Conservation (phyloP, 345 rosid species). For the Brassica rapa region DNA sequence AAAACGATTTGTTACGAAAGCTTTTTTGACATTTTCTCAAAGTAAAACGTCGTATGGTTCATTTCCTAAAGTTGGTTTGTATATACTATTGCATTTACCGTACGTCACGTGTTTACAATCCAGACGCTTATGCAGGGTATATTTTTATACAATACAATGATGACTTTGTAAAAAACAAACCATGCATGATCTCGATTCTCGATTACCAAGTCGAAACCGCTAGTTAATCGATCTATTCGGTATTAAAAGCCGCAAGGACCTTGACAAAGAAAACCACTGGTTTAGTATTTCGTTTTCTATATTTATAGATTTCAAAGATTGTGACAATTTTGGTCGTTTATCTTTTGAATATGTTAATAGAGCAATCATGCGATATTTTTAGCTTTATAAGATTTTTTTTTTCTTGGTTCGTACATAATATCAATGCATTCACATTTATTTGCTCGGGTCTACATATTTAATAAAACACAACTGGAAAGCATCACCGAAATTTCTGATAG, state of each 20-base stretch:
- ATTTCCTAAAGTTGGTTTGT: slow-evolving; percentile 33
- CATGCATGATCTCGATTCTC: background rate
- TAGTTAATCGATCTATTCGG: background rate
- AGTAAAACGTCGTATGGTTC: slow-evolving; percentile 12
- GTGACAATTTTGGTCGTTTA: background rate
- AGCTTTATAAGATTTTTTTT: background rate
- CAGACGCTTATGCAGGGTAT: background rate
- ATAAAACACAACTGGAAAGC: slow-evolving; percentile 1
- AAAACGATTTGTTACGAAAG: slow-evolving; percentile 16
- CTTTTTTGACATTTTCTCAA: slow-evolving; percentile 28
- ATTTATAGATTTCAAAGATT: background rate
- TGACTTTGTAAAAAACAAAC: background rate
- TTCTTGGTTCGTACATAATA: slow-evolving; percentile 14
- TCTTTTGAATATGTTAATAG: slow-evolving; percentile 15
- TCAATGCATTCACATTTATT: background rate
- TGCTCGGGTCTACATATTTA: slow-evolving; percentile 28
- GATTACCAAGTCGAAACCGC: background rate
- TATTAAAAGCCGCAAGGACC: background rate
- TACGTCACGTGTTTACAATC: slow-evolving; percentile 21
- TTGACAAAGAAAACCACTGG: background rate
- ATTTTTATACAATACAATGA: slow-evolving; percentile 1
- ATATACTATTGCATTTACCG: slow-evolving; percentile 15
- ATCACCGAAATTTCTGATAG: slow-evolving; percentile 16
- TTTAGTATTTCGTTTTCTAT: background rate
- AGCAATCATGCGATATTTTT: slow-evolving; percentile 10